Conservation (phyloP, 805 yeast genomes). For the Schizosaccharomyces cryophilus region DNA sequence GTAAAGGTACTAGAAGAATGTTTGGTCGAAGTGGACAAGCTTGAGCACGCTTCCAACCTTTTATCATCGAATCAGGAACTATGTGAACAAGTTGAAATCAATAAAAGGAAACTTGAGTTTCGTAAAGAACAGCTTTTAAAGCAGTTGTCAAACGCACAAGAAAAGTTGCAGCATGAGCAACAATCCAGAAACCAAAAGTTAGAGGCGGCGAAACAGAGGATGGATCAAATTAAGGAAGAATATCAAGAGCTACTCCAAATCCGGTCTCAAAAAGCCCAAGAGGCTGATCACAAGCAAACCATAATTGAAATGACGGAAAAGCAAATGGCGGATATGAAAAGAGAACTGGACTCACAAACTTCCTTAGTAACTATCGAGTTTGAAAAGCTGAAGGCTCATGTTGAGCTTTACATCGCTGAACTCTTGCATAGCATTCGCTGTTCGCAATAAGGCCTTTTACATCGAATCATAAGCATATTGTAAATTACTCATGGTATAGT, state of each 20-base stretch:
- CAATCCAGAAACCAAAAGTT: slow-evolving; percentile 24
- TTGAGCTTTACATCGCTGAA: slow-evolving; percentile 1
- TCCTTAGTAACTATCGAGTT: background rate
- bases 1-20: slow-evolving; percentile 26
- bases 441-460: too few relatives aligned
- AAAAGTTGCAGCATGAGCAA: slow-evolving; percentile 22
- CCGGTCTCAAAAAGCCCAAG: slow-evolving; percentile 24
- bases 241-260: slow-evolving; percentile 26
- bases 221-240: slow-evolving; percentile 22
- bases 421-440: background rate
- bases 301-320: slow-evolving; percentile 23
- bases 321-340: slow-evolving; percentile 12
- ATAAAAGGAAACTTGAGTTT: slow-evolving; percentile 20
- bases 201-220: slow-evolving; percentile 18
- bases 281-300: slow-evolving; percentile 23
- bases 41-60: slow-evolving; percentile 20
- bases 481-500: too few relatives aligned
- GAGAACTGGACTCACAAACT: background rate
- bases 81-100: slow-evolving; percentile 17
- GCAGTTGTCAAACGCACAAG: slow-evolving; percentile 26
- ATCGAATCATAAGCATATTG: too few relatives aligned
- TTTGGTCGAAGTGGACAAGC: slow-evolving; percentile 21
- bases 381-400: background rate
- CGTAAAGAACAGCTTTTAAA: slow-evolving; percentile 21
- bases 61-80: slow-evolving; percentile 19